Evolutionary conservation across 2,329 filamentous ascomycete species (phyloP).

Genomic region (Massarina eburnea): DNA sequence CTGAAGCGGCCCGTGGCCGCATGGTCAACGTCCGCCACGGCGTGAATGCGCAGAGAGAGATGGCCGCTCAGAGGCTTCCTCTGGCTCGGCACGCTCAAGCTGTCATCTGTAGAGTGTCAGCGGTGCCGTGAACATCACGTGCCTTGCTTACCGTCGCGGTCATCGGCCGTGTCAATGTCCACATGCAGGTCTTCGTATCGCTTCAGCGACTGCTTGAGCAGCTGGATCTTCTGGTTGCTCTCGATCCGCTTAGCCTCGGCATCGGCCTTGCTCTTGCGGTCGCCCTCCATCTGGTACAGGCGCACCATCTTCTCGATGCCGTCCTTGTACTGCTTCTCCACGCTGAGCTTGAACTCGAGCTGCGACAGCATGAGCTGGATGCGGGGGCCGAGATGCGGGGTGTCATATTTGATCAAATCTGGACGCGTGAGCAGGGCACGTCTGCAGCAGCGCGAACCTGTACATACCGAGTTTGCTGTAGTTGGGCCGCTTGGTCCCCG

Average conservation of each 20-base stretch:
- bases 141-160: conserved; percentile 71
- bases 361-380: conserved; percentile 99
- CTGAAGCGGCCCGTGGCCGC: conserved; percentile 80
- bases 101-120: conserved; percentile 71
- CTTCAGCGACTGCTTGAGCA: conserved; percentile 93
- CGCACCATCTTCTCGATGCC: conserved; percentile 99
- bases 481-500: conserved; percentile 71
- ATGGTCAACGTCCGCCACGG: conserved; percentile 93
- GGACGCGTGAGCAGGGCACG: conserved; percentile 18
- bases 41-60: conserved; percentile 80
- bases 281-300: conserved; percentile 94
- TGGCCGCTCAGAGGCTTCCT: conserved; percentile 94
- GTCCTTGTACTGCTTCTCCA: conserved; percentile 98
- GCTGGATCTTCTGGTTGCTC: conserved; percentile 96
- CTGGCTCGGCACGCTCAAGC: conserved; percentile 90
- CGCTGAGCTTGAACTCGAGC: conserved; percentile 97
- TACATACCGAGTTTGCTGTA: conserved; percentile 90
- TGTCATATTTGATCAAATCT: conserved; percentile 99
- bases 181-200: conserved; percentile 97
- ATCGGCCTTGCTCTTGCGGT: conserved; percentile 92
- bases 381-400: conserved; percentile 88
- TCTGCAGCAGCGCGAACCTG: no score
- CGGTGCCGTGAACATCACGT: not conserved
- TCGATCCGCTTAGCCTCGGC: conserved; percentile 87
- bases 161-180: conserved; percentile 75